Percentiles rank a stretch among this genome's conserved stretches.
Evolutionary conservation across 2,329 filamentous ascomycete genomes (phyloP).

Genomic region (Curvularia spicifera): DNA sequence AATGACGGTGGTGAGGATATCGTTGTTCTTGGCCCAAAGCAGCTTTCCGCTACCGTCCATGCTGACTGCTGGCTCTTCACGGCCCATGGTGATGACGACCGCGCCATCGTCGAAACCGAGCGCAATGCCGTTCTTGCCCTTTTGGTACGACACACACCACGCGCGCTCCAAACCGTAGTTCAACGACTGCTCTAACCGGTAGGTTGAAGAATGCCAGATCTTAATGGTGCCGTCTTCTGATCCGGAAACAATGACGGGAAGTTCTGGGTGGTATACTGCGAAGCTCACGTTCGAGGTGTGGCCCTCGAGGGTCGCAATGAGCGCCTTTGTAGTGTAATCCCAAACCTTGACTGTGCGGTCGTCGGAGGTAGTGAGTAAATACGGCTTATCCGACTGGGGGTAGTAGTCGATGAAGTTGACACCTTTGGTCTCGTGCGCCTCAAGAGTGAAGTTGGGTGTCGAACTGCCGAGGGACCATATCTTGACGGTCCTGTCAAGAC

Average conservation of each 20-base stretch:
- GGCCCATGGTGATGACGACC: constrained; percentile 95
- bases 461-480: constrained; percentile 95
- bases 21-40: constrained; percentile 93
- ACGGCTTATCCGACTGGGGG: constrained; percentile 72
- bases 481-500: constrained; percentile 94
- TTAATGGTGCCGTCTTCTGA: constrained; percentile 97
- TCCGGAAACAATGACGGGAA: constrained; percentile 96
- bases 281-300: constrained; percentile 99
- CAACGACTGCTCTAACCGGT: constrained; percentile 91
- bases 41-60: constrained; percentile 97
- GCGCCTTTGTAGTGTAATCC: constrained; percentile 98
- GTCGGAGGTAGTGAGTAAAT: constrained; percentile 94
- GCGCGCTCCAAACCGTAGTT: constrained; percentile 95
- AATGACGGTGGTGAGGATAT: constrained; percentile 93
- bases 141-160: constrained; percentile 97
- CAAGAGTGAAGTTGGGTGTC: constrained; percentile 94
- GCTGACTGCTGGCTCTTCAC: constrained; percentile 95
- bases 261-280: constrained; percentile 94
- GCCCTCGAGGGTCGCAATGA: constrained; percentile 95
- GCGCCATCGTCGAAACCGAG: constrained; percentile 98
- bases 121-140: constrained; percentile 90
- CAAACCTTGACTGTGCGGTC: constrained; percentile 97
- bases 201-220: constrained; percentile 98
- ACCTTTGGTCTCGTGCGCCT: constrained; percentile 95
- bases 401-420: constrained; percentile 97